Evolutionary conservation across 331 rosid genomes (phyloP).

Genomic region (Erythrophleum ivorense): DNA sequence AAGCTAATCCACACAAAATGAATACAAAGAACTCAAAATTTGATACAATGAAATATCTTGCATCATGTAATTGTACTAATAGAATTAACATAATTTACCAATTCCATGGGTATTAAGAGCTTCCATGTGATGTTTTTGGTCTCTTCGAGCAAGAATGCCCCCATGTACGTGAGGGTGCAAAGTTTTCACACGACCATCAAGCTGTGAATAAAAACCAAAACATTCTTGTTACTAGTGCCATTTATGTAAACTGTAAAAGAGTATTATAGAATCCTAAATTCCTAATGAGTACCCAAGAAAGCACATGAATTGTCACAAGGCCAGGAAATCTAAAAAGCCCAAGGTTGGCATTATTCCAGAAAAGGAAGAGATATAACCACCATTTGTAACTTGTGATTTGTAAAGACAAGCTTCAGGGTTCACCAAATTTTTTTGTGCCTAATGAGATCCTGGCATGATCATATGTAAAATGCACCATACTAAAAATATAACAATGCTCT

Average conservation of each 20-base stretch:
- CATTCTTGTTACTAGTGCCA: constrained; percentile 6
- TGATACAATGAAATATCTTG: background rate
- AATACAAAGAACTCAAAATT: constrained; percentile 15
- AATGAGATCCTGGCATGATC: background rate
- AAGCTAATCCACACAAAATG: constrained; percentile 15
- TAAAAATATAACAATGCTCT: background rate
- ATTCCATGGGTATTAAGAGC: constrained; percentile 82
- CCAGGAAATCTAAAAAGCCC: background rate
- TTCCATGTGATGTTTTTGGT: constrained; percentile 83
- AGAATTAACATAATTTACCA: constrained; percentile 55
- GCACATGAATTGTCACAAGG: background rate
- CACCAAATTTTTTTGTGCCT: background rate
- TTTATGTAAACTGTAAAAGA: background rate
- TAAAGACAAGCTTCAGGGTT: background rate
- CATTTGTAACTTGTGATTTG: background rate
- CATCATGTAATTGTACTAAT: background rate
- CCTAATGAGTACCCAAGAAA: background rate
- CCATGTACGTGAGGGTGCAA: constrained; percentile 92
- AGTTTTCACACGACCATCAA: constrained; percentile 95
- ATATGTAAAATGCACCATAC: background rate
- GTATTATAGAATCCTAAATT: background rate
- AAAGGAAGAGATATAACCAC: background rate
- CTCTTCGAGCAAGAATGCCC: constrained; percentile 95
- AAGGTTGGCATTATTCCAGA: background rate
- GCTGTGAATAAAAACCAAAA: constrained; percentile 53